Conservation (phyloP, 345 rosid species). For the Gossypioides kirkii region DNA sequence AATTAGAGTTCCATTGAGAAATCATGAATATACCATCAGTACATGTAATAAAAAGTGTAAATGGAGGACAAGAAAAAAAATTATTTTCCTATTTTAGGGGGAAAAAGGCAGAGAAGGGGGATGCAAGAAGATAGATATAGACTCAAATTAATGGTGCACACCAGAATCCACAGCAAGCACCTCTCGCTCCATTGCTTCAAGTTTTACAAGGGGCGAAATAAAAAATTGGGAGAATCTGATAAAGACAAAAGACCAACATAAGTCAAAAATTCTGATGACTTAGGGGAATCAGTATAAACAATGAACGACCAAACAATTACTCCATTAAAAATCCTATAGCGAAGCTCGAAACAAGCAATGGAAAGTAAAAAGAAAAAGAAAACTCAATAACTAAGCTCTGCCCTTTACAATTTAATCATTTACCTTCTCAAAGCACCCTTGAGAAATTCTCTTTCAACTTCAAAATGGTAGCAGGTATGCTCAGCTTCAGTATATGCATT, state of each 20-base stretch:
- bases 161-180: slow-evolving; percentile 98
- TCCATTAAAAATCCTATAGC: background rate
- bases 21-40: slow-evolving; percentile 9
- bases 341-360: background rate
- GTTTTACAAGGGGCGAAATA: slow-evolving; percentile 89
- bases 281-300: background rate
- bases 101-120: background rate
- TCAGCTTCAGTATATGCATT: slow-evolving; percentile 95
- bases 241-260: slow-evolving; percentile 21
- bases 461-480: slow-evolving; percentile 96
- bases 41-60: background rate
- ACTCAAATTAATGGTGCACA: slow-evolving; percentile 21
- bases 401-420: slow-evolving; percentile 14
- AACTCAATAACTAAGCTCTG: background rate
- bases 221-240: slow-evolving; percentile 96
- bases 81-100: background rate
- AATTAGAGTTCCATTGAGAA: slow-evolving; percentile 16
- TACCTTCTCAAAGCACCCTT: slow-evolving; percentile 86
- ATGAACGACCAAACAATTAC: slow-evolving; percentile 1
- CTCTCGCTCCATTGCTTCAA: slow-evolving; percentile 95
- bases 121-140: background rate
- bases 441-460: slow-evolving; percentile 84
- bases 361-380: slow-evolving; percentile 1
- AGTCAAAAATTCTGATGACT: slow-evolving; percentile 12
- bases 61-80: slow-evolving; percentile 5